Conservation (phyloP, 2,329 filamentous ascomycete genomes). For the Diaporthe sp. region DNA sequence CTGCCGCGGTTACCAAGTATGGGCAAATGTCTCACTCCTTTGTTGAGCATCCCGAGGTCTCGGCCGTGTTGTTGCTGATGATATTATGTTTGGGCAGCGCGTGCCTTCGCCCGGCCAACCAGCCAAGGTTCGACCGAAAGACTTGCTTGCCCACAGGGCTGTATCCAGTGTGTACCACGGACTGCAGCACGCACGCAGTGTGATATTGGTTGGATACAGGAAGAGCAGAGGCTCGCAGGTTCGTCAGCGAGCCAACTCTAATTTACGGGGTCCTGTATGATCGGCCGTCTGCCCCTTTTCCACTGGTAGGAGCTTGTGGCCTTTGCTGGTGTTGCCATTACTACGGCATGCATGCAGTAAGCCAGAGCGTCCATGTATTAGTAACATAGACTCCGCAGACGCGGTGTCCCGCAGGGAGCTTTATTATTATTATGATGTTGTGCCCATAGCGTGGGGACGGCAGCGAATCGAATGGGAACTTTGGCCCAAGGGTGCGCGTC, state of each 20-base stretch:
- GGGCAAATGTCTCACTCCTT: slow-evolving; percentile 25
- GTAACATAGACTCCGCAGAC: slow-evolving; percentile 2
- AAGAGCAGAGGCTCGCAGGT: not conserved
- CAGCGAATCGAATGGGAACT: slow-evolving; percentile 22
- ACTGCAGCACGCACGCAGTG: not conserved
- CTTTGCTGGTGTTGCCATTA: slow-evolving; percentile 4
- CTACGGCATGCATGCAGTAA: slow-evolving; percentile 5
- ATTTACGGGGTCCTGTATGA: slow-evolving; percentile 33
- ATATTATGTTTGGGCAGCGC: not conserved
- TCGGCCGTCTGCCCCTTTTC: slow-evolving; percentile 20
- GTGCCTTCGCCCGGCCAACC: slow-evolving; percentile 10
- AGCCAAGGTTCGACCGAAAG: not conserved
- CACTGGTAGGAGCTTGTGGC: not conserved
- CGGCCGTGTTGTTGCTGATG: not conserved
- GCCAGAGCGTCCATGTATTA: not conserved
- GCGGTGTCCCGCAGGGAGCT: slow-evolving; percentile 14
- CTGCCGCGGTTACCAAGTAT: not conserved
- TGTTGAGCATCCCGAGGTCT: slow-evolving; percentile 26
- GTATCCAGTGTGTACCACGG: not conserved
- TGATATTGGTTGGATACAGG: not conserved
- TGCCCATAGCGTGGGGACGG: slow-evolving; percentile 3
- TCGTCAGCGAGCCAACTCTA: slow-evolving; percentile 31
- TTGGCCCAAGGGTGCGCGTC: slow-evolving; percentile 20
- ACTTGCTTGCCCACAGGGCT: not conserved
- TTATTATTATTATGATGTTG: slow-evolving; percentile 22